These are phyloP conservation scores for Beauveria scarabaeidicola DNA, from an alignment of 2,329 filamentous ascomycete species.

Conservation along the genomic window DNA sequence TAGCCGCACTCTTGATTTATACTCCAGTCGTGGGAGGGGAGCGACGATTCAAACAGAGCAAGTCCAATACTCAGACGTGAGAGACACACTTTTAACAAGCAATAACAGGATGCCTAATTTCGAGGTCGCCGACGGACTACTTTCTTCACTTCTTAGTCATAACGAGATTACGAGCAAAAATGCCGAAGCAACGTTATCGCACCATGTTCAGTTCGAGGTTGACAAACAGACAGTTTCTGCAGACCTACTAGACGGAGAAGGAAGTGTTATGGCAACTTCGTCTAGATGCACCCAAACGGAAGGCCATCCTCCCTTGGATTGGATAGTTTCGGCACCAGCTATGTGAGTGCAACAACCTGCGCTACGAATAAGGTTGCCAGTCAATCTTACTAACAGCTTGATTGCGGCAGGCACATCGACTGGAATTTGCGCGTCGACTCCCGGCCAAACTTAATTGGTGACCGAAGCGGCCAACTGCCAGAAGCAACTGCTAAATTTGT, in stretches of 20 bases:
- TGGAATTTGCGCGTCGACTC: constrained; percentile 27
- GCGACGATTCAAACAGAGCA: constrained; percentile 22
- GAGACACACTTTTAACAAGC: background rate
- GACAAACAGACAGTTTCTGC: background rate
- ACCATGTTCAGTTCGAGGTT: background rate
- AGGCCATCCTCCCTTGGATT: background rate
- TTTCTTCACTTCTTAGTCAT: background rate
- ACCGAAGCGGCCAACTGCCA: background rate
- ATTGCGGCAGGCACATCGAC: constrained; percentile 16
- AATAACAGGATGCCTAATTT: background rate
- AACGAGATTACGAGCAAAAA: background rate
- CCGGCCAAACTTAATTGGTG: background rate
- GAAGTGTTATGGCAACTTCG: background rate
- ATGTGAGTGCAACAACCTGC: constrained; percentile 20
- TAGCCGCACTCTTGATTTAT: constrained; percentile 18
- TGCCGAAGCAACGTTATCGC: background rate
- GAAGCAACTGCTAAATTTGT: background rate
- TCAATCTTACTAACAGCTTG: background rate
- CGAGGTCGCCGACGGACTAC: background rate
- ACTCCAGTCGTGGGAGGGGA: constrained; percentile 21
- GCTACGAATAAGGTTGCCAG: background rate
- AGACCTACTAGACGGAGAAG: background rate
- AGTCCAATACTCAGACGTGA: background rate
- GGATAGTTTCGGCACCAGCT: constrained; percentile 27
- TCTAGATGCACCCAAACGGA: background rate